A percentile compares a stretch with the other conserved stretches of the same genome.
Evolutionary conservation across 2,329 filamentous ascomycete genomes (phyloP).

Genomic region (Eutypella sp.): DNA sequence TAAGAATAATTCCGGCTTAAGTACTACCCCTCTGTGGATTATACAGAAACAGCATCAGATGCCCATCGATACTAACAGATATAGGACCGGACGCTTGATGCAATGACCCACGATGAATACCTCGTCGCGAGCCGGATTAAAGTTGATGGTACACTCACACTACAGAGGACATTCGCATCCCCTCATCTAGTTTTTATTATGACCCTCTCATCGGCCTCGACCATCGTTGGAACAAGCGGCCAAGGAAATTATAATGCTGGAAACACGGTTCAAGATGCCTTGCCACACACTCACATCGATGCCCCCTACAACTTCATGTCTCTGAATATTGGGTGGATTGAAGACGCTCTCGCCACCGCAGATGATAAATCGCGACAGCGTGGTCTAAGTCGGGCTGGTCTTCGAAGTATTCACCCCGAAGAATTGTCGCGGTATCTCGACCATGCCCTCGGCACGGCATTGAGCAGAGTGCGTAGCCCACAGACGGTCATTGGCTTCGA

Average conservation of each 20-base stretch:
- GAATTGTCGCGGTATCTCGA: neutral
- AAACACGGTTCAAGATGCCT: neutral
- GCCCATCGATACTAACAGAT: too few species aligned
- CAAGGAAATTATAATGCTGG: neutral
- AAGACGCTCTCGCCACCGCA: neutral
- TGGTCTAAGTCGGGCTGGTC: too few species aligned
- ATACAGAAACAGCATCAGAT: too few species aligned
- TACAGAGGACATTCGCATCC: neutral
- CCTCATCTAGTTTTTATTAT: neutral
- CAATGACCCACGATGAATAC: neutral
- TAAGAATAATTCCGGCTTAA: too few species aligned
- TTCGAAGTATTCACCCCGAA: neutral
- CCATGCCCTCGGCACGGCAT: neutral
- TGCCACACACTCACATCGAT: too few species aligned
- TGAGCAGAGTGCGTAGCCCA: neutral
- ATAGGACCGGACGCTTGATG: conserved; percentile 15
- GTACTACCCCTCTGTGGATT: too few species aligned
- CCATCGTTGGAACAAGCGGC: neutral
- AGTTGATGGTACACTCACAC: neutral
- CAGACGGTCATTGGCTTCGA: neutral
- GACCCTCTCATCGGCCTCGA: neutral
- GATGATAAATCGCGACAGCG: too few species aligned
- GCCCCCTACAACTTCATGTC: neutral
- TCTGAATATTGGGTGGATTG: neutral
- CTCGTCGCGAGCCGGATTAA: neutral